Evolutionary conservation across 805 yeast genomes (phyloP), one percentile per base, ranked within the genome.

Genomic region (Saturnispora zaruensis): DNA sequence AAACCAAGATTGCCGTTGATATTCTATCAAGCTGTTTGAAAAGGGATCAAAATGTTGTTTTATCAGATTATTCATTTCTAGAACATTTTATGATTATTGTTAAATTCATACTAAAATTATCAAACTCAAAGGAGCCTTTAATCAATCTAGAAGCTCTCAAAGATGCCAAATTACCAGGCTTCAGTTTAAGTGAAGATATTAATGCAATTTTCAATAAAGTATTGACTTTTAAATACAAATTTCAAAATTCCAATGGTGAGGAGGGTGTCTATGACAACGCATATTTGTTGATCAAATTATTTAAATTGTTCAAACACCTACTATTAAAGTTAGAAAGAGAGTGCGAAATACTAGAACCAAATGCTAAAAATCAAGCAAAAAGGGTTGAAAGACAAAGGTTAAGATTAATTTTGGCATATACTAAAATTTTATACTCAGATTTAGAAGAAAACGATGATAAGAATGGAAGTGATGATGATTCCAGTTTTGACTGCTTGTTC

Each of bases 31-130:
- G 71, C 44, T 75, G 81, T 55, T 63, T 78, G 33, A 66, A 64
- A 41, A 61, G 81, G 37, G 71, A 74, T 56, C 83, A 77, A 60
- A 45, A 66, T 13, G 55, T 78, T n/a, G 72, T 73, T 68, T 67
- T 78, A 25, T 75, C 76, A 37, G 82, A 78, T 62, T 78, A 78
- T 74, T 75, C 78, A 49, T 66, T 78, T 43, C 53, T 65, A 5
- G 72, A 67, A 46, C 69, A 66, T 50, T 67, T 61, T 45, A 55
- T 63, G 53, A 57, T 66, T 1, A 34, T 67, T 41, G 50, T 59
- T 26, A 60, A 57, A 42, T 65, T 67, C 36, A 46, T 64, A 2
- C 45, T 53, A 6, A 55, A 57, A 28, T 48, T 66, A 37, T 65
- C 63, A 33, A 64, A 65, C 24, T 58, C 62, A 0, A 53, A 52